These are phyloP conservation scores for Ophiostoma triangulosporum DNA, from an alignment of 2,329 filamentous ascomycete genomes.

Conservation along the genomic window DNA sequence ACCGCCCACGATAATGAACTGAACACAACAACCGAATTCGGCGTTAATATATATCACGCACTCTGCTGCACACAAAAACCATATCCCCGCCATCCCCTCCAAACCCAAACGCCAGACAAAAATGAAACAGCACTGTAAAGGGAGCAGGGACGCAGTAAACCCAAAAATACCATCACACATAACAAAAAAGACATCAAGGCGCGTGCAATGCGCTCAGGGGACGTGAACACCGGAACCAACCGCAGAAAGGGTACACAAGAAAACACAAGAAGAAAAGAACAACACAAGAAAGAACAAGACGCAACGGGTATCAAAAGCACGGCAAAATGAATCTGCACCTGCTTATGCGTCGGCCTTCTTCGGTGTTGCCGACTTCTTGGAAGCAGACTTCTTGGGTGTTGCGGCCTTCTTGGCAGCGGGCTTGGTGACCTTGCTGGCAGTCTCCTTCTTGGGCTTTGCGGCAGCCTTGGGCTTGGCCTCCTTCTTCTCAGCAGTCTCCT, in stretches of 20 bases:
- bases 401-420: constrained; percentile 34
- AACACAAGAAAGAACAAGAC: constrained; percentile 1
- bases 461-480: constrained; percentile 17
- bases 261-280: neutral
- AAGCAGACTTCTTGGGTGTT: constrained; percentile 29
- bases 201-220: constrained; percentile 9
- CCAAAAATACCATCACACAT: constrained; percentile 13
- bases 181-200: constrained; percentile 9
- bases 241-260: constrained; percentile 6
- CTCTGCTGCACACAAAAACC: constrained; percentile 6
- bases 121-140: neutral
- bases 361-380: constrained; percentile 29
- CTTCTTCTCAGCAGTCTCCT: constrained; percentile 18
- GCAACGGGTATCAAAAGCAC: constrained; percentile 9
- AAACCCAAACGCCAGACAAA: constrained; percentile 10
- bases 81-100: constrained; percentile 11
- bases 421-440: constrained; percentile 35
- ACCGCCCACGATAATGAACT: too few relatives aligned
- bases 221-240: neutral
- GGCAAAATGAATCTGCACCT: neutral
- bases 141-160: neutral
- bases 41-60: constrained; percentile 11
- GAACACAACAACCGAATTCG: neutral
- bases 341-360: constrained; percentile 13
- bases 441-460: constrained; percentile 22